A percentile compares a stretch with the other conserved stretches of the same genome.
Evolutionary conservation across 2,329 filamentous ascomycete genomes (phyloP).

Genomic region (Polytolypa hystricis): DNA sequence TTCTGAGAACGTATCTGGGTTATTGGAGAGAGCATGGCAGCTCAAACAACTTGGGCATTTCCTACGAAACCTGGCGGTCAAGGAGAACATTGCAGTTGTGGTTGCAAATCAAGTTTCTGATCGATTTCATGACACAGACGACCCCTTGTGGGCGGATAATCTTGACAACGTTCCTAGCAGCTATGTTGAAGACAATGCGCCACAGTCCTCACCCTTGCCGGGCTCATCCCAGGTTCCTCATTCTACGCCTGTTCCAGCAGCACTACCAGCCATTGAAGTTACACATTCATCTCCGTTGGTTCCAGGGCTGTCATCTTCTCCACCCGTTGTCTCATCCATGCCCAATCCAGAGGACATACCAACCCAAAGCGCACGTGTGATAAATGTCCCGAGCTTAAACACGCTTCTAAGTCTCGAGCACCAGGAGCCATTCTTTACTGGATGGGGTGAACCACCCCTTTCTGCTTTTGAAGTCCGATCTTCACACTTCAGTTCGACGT

Average conservation of each 20-base stretch:
- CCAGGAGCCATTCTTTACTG: constrained; percentile 90
- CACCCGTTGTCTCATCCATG: background rate
- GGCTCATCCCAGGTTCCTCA: background rate
- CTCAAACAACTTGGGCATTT: constrained; percentile 64
- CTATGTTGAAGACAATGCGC: constrained; percentile 1
- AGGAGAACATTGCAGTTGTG: constrained; percentile 69
- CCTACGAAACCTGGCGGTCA: constrained; percentile 63
- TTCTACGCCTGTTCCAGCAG: background rate
- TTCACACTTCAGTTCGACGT: constrained; percentile 4
- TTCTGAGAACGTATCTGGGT: constrained; percentile 33
- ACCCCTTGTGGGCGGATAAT: constrained; percentile 8
- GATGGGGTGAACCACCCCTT: constrained; percentile 67
- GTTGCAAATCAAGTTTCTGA: constrained; percentile 94
- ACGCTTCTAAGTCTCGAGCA: constrained; percentile 66
- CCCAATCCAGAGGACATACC: constrained; percentile 1
- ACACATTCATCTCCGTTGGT: constrained; percentile 1
- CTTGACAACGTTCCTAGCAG: constrained; percentile 9
- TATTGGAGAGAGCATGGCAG: constrained; percentile 67
- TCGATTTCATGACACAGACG: constrained; percentile 48
- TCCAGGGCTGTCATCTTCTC: background rate
- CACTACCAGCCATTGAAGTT: background rate
- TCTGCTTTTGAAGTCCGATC: constrained; percentile 8
- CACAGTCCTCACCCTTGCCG: constrained; percentile 7
- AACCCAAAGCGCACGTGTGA: constrained; percentile 13
- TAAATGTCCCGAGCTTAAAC: constrained; percentile 23